Conservation (phyloP, 768 basidiomycete species). For the Collybia nuda region DNA sequence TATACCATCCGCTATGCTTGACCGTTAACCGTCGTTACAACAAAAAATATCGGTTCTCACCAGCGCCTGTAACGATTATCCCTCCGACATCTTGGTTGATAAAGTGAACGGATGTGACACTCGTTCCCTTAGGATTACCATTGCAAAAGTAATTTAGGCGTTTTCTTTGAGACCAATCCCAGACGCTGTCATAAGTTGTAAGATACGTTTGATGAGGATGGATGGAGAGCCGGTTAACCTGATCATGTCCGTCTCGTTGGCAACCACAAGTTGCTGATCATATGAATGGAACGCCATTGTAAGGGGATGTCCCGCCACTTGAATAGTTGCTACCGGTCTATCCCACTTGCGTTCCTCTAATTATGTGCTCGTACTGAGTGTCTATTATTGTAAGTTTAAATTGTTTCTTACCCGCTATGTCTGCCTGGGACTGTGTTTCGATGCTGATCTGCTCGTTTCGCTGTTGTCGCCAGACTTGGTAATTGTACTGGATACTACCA, state of each 20-base stretch:
- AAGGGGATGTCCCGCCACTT: conserved; percentile 58
- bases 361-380: background rate
- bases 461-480: conserved; percentile 92
- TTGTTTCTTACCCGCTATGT: conserved; percentile 65
- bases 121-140: conserved; percentile 78
- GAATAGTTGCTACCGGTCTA: conserved; percentile 63
- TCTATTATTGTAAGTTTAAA: no score
- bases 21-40: background rate
- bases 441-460: conserved; percentile 80
- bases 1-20: conserved; percentile 76
- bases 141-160: conserved; percentile 85
- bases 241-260: conserved; percentile 85
- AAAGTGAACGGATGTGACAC: conserved; percentile 85
- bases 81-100: conserved; percentile 96
- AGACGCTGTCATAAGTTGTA: conserved; percentile 57
- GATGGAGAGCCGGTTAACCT: conserved; percentile 46
- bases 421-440: conserved; percentile 68
- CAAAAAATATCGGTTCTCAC: conserved; percentile 42
- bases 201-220: background rate
- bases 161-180: conserved; percentile 88
- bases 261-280: conserved; percentile 83
- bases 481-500: conserved; percentile 90
- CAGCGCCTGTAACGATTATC: conserved; percentile 83
- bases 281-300: conserved; percentile 90
- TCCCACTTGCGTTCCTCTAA: conserved; percentile 72